phyloP scores from a whole-genome alignment of 2,329 filamentous ascomycete species.

The Aspergillus sp. region DNA sequence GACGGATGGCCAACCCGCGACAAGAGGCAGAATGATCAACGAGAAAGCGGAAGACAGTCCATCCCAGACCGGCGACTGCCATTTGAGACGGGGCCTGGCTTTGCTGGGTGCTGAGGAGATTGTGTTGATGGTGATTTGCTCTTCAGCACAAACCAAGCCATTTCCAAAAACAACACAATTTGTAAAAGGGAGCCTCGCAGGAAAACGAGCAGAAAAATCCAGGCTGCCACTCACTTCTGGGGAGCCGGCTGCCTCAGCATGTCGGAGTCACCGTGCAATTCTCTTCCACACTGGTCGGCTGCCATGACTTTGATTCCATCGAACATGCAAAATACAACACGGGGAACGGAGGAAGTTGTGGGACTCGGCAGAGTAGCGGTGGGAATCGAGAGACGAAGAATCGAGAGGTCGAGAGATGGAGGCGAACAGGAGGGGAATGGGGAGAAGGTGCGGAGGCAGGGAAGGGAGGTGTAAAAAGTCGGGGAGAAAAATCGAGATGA shows the following conservation, averaged over 20 bases:
- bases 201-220: conserved; percentile 5
- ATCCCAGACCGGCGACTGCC: no score
- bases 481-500: conserved; percentile 10
- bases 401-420: conserved; percentile 2
- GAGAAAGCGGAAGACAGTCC: no score
- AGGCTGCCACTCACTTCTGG: conserved; percentile 48
- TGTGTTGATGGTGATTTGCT: no score
- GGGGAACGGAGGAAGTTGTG: conserved; percentile 3
- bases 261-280: conserved; percentile 45
- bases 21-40: no score
- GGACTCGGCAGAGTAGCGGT: conserved; percentile 3
- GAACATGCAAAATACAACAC: conserved; percentile 13
- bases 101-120: no score
- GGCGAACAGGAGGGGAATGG: conserved; percentile 3
- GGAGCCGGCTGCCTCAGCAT: conserved; percentile 49
- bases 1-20: no score
- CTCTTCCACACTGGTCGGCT: conserved; percentile 38
- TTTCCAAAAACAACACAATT: no score
- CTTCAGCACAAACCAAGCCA: no score
- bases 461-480: conserved; percentile 12
- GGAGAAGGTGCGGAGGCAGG: conserved; percentile 7
- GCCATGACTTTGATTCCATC: conserved; percentile 35
- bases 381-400: conserved; percentile 2
- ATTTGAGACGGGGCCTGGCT: no score
- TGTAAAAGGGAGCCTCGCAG: no score